phyloP scores from a whole-genome alignment of 345 rosid genomes.

The Dovyalis caffra region DNA sequence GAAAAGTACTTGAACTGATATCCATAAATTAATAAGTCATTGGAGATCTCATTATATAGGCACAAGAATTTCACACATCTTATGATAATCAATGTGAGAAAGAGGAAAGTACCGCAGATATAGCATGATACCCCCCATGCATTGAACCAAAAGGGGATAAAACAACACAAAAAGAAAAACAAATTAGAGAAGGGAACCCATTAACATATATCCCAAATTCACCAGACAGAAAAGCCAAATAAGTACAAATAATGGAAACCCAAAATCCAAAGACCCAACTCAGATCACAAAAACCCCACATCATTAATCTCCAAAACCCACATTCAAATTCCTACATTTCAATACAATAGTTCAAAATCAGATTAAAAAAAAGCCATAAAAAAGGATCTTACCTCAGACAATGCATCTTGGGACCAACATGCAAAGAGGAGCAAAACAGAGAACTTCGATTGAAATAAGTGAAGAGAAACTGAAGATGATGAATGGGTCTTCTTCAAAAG shows the following conservation, averaged over 20 bases:
- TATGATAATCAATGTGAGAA: too few species aligned
- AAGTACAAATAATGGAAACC: neutral
- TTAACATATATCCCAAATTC: too few species aligned
- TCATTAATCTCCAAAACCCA: neutral
- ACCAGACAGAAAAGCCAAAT: too few species aligned
- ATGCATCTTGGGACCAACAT: conserved; percentile 16
- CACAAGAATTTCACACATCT: too few species aligned
- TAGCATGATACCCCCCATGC: too few species aligned
- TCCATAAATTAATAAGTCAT: too few species aligned
- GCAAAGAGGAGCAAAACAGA: neutral
- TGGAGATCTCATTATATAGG: too few species aligned
- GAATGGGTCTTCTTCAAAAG: conserved; percentile 6
- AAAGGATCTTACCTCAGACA: conserved; percentile 24
- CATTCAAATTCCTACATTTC: conserved; percentile 1
- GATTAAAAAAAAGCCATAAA: neutral
- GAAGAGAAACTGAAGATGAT: neutral
- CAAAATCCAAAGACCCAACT: neutral
- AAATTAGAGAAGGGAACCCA: too few species aligned
- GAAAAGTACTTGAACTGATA: too few species aligned
- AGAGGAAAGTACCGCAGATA: too few species aligned
- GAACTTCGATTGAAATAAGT: conserved; percentile 9
- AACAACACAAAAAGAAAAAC: too few species aligned
- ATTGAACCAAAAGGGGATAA: too few species aligned
- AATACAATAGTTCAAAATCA: conserved; percentile 11
- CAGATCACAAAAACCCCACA: neutral